Evolutionary conservation across 139 green algal species (phyloP), one percentile per base, ranked within the genome.

Genomic region (Coelastrella sp.): DNA sequence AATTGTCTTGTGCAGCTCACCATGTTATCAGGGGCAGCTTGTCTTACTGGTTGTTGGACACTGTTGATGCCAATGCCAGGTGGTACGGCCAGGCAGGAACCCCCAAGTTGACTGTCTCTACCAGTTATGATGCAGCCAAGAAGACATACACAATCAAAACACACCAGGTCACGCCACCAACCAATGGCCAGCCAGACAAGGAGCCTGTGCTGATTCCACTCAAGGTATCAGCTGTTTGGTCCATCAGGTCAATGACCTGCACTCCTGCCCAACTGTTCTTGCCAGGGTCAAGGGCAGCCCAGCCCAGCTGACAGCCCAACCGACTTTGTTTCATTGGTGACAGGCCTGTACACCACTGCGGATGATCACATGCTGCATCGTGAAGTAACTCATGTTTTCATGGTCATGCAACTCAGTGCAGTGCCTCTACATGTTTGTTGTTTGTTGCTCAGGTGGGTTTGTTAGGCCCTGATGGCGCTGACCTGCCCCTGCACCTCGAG

Each of bases 31-130:
- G 3, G 70, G n/a, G 3, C n/a, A 78, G n/a, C n/a, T 78, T 78
- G n/a, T 78, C n/a, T 78, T 78, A 24, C n/a, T 57, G n/a, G 70
- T 4, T 78, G n/a, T 24, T 78, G 35, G 3, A 49, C 35, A 49
- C 35, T 1, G 35, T 49, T n/a, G 78, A 61, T 22, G 68, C 20
- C 68, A 78, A 78, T 20, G 22, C 68, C 59, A 93, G 85, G 78
- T 98, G 97, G 96, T 98, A 99, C 91, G 61, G 73, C 82, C 98
- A 99, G 93, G 97, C 97, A 6, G 98, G 98, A 82, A 99, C 98
- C 0, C 98, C 98, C 10, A 85, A 88, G 25, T 85, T 99, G 70
- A 95, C 92, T 7, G 95, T 97, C 14, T 90, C 88, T 19, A 93
- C 93, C 6, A 70, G 49, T 7, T 99, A 99, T 93, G 93, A 99